These are phyloP conservation scores for Aphanomyces cochlioides DNA, from an alignment of 352 stramenopile species.

Conservation along the genomic window DNA sequence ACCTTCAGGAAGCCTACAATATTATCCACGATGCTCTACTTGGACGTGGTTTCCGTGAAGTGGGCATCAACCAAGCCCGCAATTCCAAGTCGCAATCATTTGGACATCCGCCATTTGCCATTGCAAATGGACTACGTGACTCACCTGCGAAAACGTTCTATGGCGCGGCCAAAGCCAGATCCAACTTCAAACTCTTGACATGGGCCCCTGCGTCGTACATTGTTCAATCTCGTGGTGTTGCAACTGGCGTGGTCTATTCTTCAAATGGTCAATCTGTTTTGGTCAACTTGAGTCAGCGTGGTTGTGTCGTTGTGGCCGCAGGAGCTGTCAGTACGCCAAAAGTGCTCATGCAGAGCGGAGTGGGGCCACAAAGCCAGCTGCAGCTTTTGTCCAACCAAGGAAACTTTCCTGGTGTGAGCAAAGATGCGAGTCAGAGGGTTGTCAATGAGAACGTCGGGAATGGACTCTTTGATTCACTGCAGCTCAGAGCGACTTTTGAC, in stretches of 20 bases:
- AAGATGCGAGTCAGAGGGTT: constrained; percentile 35
- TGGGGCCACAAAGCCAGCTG: constrained; percentile 65
- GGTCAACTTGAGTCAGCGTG: constrained; percentile 41
- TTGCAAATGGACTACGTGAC: constrained; percentile 57
- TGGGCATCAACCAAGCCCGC: constrained; percentile 45
- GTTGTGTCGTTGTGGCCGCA: constrained; percentile 67
- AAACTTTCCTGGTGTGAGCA: constrained; percentile 49
- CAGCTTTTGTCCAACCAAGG: constrained; percentile 37
- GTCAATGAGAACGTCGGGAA: constrained; percentile 55
- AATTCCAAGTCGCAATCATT: constrained; percentile 60
- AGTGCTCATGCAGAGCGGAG: constrained; percentile 73
- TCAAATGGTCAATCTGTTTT: constrained; percentile 29
- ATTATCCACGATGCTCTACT: constrained; percentile 44
- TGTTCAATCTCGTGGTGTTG: constrained; percentile 41
- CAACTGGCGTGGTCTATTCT: constrained; percentile 48
- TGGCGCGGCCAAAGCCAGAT: constrained; percentile 39
- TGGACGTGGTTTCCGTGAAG: constrained; percentile 41
- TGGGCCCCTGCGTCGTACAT: constrained; percentile 52
- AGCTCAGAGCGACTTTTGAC: constrained; percentile 47
- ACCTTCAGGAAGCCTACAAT: constrained; percentile 52
- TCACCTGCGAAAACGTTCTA: constrained; percentile 55
- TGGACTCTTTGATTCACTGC: constrained; percentile 58
- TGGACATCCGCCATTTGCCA: constrained; percentile 45
- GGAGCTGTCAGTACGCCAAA: constrained; percentile 71
- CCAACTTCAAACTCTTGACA: constrained; percentile 56